Evolutionary conservation across 2,329 filamentous ascomycete species (phyloP).

Genomic region (Colletotrichum sp.): DNA sequence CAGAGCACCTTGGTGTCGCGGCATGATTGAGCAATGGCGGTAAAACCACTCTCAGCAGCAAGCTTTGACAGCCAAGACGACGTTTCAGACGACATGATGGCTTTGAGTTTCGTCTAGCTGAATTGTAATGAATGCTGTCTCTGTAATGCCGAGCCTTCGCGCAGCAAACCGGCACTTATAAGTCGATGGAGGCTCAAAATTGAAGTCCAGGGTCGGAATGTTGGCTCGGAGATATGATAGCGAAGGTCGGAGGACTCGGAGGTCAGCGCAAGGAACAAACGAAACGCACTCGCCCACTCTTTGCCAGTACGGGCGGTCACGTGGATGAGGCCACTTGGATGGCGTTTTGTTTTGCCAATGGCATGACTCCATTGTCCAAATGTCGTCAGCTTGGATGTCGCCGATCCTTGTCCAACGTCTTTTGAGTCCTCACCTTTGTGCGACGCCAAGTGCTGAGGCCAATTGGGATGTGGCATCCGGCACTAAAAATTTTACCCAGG

Average conservation of each 20-base stretch:
- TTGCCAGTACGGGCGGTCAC: background rate
- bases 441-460: background rate
- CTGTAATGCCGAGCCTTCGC: background rate
- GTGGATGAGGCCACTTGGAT: background rate
- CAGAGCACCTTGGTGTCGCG: conserved; percentile 63
- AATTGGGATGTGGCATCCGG: background rate
- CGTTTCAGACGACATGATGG: background rate
- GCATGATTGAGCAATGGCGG: conserved; percentile 43
- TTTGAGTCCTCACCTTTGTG: background rate
- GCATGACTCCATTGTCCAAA: background rate
- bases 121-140: background rate
- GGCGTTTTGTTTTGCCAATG: background rate
- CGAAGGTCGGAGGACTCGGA: background rate
- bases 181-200: background rate
- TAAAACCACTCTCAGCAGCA: conserved; percentile 47
- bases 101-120: background rate
- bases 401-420: background rate
- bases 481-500: background rate
- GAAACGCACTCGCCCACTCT: background rate
- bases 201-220: background rate
- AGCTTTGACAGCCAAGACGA: conserved; percentile 5
- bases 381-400: background rate
- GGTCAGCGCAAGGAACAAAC: background rate
- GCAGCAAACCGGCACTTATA: background rate
- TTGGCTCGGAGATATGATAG: conserved; percentile 13